Evolutionary conservation across 768 basidiomycete genomes (phyloP), one percentile per base, ranked within the genome.

Genomic region (Rhizopogon vulgaris): DNA sequence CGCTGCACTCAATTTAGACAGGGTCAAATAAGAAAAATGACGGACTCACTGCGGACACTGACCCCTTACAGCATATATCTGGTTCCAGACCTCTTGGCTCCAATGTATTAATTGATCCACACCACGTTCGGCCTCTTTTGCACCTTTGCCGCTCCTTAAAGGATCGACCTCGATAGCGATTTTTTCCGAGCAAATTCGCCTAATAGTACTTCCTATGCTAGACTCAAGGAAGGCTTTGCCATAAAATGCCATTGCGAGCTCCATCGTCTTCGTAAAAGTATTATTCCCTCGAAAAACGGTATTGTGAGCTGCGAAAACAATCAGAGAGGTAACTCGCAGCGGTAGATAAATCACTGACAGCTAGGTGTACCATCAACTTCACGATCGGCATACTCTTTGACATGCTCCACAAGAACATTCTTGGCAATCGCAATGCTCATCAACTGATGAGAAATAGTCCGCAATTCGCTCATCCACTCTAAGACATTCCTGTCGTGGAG

Each of bases 111-210:
- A 75, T 38, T 76, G 75, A 28, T 87, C 84, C 6, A 84, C 77
- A 54, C 83, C 85, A 30, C 78, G 77, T 53, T 86, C 85, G 24
- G 82, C 69, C 41, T 85, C 83, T 62, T 81, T 85, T 9, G 71
- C 59, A 41, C 75, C 60, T 63, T 83, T 87, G 12, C 79, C 74
- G 41, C 78, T 81, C 51, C 84, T 82, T 56, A 78, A 71, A 12
- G 89, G 87, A 65, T 93, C 89, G 22, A 91, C 85, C 66, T 94
- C 93, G 49, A 94, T 85, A 18, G 80, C 75, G 55, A 92, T 73
- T 62, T 83, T 83, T 57, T 91, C 89, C 14, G 75, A 66, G 64
- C 82, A 87, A 46, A 94, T 71, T 38, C 78, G 76, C 46, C 87
- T 83, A 41, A 95, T 76, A 39, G 82, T 75, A 25, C 68, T 65